Base-by-base conservation (phyloP, 305 asterid species). In the Andrographis paniculata region DNA sequence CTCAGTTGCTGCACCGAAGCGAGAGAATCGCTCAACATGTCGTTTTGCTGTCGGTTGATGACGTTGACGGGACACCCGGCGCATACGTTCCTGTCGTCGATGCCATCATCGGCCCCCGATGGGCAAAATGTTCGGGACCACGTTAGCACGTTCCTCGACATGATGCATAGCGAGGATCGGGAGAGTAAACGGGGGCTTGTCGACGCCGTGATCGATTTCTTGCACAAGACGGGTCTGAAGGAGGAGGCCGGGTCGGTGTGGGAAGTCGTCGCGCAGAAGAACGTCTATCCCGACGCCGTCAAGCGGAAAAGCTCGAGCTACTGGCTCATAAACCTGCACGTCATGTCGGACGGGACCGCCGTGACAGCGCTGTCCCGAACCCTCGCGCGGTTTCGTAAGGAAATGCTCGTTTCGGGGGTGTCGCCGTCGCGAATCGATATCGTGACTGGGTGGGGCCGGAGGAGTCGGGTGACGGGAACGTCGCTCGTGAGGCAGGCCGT, bases 281-380 rank as follows among this genome's bases (percentile, higher is more conserved):
- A 89, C 8, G 80, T 89, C n/a, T 89, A 89, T 48, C 98, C 96
- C 0, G 98, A 89, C n/a, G 93, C 88, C 1, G 79, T 89, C 2
- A 66, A 77, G 28, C 84, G 75, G 86, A 89, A 83, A 42, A 72
- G 94, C 28, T 64, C 82, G 0, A 68, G 72, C 21, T 80, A 89
- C 42, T 89, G 98, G 98, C 92, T 89, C 31, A 86, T 89, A 60
- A 89, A 89, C 68, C 76, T 89, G 18, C 98, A 89, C 1, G 95
- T 89, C 1, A 89, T 89, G 98, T 86, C 96, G 0, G 94, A 82
- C 59, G 98, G 96, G 15, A 89, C 98, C 0, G 98, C 98, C 1
- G 87, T 89, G 36, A 89, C 89, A 1, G 98, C 98, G 13, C 61
- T 89, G 1, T 86, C 98, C 6, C 78, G 96, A 59, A 82, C 95